A percentile compares a stretch with the other conserved stretches of the same genome.
These are phyloP conservation scores for Tuber melanosporum DNA, from an alignment of 495 filamentous ascomycete species.

Conservation along the genomic window DNA sequence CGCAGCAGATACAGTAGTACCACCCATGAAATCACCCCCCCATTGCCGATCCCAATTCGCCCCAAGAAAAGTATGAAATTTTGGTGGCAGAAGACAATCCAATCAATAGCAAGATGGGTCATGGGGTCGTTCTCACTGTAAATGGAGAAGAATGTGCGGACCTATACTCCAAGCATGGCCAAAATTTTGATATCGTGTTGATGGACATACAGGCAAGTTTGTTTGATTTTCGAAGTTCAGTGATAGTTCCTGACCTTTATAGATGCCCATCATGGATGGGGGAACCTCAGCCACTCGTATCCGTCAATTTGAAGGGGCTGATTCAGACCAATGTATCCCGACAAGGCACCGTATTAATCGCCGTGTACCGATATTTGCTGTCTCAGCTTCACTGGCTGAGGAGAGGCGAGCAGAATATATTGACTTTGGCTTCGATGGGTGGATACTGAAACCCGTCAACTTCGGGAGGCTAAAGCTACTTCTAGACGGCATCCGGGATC, in stretches of 20 bases:
- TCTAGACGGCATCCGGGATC: constrained; percentile 53
- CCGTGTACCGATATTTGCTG: constrained; percentile 76
- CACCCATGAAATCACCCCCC: neutral
- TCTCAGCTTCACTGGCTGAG: constrained; percentile 80
- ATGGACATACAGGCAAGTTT: constrained; percentile 87
- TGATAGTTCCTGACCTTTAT: constrained; percentile 15
- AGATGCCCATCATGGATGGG: constrained; percentile 95
- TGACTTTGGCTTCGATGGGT: constrained; percentile 81
- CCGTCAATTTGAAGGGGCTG: constrained; percentile 55
- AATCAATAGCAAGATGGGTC: constrained; percentile 75
- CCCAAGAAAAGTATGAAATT: constrained; percentile 48
- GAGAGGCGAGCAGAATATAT: constrained; percentile 62
- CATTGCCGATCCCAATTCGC: neutral
- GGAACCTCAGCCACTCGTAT: constrained; percentile 78
- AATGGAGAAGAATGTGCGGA: constrained; percentile 85
- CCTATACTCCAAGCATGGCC: constrained; percentile 51
- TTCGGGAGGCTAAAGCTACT: constrained; percentile 62
- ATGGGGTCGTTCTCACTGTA: constrained; percentile 63
- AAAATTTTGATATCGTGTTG: constrained; percentile 73
- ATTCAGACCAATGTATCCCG: constrained; percentile 25
- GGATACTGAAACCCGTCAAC: constrained; percentile 73
- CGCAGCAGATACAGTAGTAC: neutral
- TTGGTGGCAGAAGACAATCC: constrained; percentile 91
- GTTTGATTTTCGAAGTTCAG: neutral
- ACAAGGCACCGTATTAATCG: constrained; percentile 18